Evolutionary conservation across 768 basidiomycete genomes (phyloP).

Genomic region (Peribolospora kevripleyi): DNA sequence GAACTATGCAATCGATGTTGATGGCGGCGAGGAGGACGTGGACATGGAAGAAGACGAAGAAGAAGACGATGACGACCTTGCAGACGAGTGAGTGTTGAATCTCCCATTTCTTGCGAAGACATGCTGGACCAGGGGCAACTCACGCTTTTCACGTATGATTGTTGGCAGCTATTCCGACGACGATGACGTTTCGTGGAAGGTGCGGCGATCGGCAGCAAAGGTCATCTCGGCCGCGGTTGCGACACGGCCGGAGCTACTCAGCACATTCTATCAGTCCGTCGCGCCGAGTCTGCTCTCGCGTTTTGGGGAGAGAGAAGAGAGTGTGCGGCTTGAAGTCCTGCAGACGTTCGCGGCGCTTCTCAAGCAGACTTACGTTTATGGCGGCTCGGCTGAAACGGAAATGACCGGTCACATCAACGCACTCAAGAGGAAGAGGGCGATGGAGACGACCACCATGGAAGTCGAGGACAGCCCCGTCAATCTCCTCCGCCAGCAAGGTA

Average conservation of each 20-base stretch:
- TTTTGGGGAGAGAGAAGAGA: slow-evolving; percentile 84
- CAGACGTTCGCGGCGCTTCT: slow-evolving; percentile 57
- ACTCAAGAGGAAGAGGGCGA: slow-evolving; percentile 22
- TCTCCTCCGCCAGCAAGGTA: slow-evolving; percentile 50
- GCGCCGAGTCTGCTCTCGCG: slow-evolving; percentile 73
- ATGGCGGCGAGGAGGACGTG: slow-evolving; percentile 19
- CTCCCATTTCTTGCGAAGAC: no score
- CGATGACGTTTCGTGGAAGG: slow-evolving; percentile 94
- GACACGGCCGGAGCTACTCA: slow-evolving; percentile 69
- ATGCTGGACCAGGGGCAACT: no score
- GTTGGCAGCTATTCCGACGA: slow-evolving; percentile 73
- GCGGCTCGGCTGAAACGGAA: slow-evolving; percentile 23
- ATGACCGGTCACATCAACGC: not conserved
- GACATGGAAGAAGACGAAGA: slow-evolving; percentile 30
- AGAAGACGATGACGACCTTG: slow-evolving; percentile 25
- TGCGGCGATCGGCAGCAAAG: slow-evolving; percentile 79
- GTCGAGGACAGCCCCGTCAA: slow-evolving; percentile 30
- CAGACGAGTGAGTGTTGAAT: not conserved
- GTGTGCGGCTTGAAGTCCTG: slow-evolving; percentile 80
- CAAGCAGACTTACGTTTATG: slow-evolving; percentile 60
- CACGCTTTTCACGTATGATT: not conserved
- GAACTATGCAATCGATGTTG: slow-evolving; percentile 53
- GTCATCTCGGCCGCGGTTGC: slow-evolving; percentile 58
- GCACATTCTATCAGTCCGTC: slow-evolving; percentile 52
- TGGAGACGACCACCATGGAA: slow-evolving; percentile 29